Percentiles rank a stretch among this genome's conserved stretches.
Evolutionary conservation across 2,329 filamentous ascomycete genomes (phyloP).

Genomic region (Parascedosporium putredinis): DNA sequence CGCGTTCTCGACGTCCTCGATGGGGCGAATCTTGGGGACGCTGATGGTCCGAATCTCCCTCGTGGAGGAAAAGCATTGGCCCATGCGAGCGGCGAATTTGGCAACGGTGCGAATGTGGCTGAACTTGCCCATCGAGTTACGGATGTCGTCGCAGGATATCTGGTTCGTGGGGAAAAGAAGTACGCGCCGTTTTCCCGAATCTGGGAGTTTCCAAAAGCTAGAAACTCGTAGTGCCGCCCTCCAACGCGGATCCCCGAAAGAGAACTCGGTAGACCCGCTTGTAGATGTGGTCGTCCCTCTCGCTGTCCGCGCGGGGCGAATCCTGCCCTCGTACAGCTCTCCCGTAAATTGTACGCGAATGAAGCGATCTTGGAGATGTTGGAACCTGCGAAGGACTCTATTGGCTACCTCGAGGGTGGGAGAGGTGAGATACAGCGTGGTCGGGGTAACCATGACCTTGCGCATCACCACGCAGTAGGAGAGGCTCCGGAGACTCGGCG

Average conservation of each 20-base stretch:
- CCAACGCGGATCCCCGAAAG: slow-evolving; percentile 68
- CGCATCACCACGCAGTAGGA: slow-evolving; percentile 65
- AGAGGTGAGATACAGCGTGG: slow-evolving; percentile 65
- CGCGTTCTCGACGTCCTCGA: slow-evolving; percentile 61
- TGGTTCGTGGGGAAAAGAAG: slow-evolving; percentile 70
- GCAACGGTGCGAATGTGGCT: slow-evolving; percentile 72
- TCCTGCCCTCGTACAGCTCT: slow-evolving; percentile 54
- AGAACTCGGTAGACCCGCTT: slow-evolving; percentile 62
- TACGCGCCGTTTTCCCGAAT: slow-evolving; percentile 86
- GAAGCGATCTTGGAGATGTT: slow-evolving; percentile 63
- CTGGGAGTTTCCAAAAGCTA: slow-evolving; percentile 93
- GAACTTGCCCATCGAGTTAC: slow-evolving; percentile 80
- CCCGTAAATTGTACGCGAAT: slow-evolving; percentile 84
- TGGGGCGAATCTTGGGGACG: slow-evolving; percentile 46
- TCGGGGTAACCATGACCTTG: slow-evolving; percentile 74
- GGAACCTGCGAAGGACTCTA: slow-evolving; percentile 67
- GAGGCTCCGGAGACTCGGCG: no score
- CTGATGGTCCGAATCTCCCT: slow-evolving; percentile 57
- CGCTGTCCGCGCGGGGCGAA: slow-evolving; percentile 43
- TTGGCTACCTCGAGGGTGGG: slow-evolving; percentile 82
- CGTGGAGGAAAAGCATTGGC: slow-evolving; percentile 94
- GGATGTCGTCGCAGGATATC: slow-evolving; percentile 66
- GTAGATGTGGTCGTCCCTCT: slow-evolving; percentile 60
- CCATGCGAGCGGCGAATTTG: slow-evolving; percentile 79
- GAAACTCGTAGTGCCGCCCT: slow-evolving; percentile 72